Base-by-base conservation (phyloP, 2,329 filamentous ascomycete genomes). In the Fusarium floridanum region DNA sequence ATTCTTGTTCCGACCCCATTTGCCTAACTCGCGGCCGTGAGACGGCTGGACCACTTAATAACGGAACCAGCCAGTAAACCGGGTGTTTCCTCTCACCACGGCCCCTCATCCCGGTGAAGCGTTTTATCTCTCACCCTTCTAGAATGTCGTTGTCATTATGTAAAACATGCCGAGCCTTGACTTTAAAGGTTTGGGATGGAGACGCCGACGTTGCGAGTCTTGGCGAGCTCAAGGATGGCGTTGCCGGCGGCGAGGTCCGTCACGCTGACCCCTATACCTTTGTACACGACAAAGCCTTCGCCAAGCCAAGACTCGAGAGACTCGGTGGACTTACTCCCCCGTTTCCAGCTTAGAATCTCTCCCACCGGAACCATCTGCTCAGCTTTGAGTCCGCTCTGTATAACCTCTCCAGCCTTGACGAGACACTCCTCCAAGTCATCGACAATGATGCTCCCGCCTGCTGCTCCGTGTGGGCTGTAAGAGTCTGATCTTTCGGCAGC, bases 281-380 rank as follows among this genome's bases (percentile, higher is more conserved):
- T 78, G 36, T 72, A 83, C 34, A 80, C 77, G 24, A 80, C 57
- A 63, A 76, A 80, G 3, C 70, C 82, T 20, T 76, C 79, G 14
- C 70, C 60, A 41, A 71, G 36, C 66, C 68, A 77, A 2, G 1
- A 14, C 12, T 64, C 60, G 11, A 72, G 64, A 9, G 41, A 60
- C 6, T 50, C 20, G 1, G 41, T 57, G 2, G 16, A 34, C 7
- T 69, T 56, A 7, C 37, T 22, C 1, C 32, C 56, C 39, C 60
- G 45, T 2, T 62, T 29, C 63, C 50, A 76, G n/a, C 61, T 64
- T 0, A 80, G 8, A 1, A 77, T 37, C 39, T 76, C 50, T n/a
- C 93, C 91, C n/a, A 93, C 81, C 79, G 93, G 91, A 0, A 92
- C 87, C 1, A 93, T 83, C 68, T 92, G 87, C 20, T 89, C 83